Conservation (phyloP, 495 filamentous ascomycete species). For the Cladorrhinum samala region DNA sequence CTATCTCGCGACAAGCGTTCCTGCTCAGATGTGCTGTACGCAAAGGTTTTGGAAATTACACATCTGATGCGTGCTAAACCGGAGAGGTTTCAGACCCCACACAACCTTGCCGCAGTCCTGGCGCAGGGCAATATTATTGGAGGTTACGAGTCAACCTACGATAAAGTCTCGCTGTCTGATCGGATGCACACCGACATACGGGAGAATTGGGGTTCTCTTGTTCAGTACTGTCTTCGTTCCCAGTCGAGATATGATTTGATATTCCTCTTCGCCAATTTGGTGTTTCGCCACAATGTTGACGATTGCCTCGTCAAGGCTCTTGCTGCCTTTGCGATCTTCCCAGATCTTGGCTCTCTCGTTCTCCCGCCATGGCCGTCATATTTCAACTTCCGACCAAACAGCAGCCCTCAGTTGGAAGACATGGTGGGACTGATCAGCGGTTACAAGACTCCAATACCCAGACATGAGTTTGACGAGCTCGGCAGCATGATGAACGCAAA, state of each 20-base stretch:
- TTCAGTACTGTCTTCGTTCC: conserved; percentile 24
- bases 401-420: conserved; percentile 22
- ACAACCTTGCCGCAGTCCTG: conserved; percentile 21
- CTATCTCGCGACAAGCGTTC: conserved; percentile 14
- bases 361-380: conserved; percentile 26
- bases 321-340: conserved; percentile 23
- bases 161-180: conserved; percentile 14
- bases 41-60: conserved; percentile 26
- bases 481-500: conserved; percentile 18
- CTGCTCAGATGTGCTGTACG: conserved; percentile 7
- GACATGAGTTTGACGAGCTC: conserved; percentile 14
- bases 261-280: conserved; percentile 25
- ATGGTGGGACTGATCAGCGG: conserved; percentile 22
- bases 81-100: conserved; percentile 13
- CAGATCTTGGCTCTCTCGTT: conserved; percentile 19
- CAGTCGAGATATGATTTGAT: conserved; percentile 19
- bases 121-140: conserved; percentile 26
- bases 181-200: conserved; percentile 28
- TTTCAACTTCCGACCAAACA: conserved; percentile 25
- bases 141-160: conserved; percentile 23
- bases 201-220: conserved; percentile 33
- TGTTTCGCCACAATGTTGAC: conserved; percentile 29
- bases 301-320: conserved; percentile 26
- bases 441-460: conserved; percentile 11
- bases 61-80: conserved; percentile 25